These are phyloP conservation scores for Ilex aquifolium DNA, from an alignment of 257 asterid species.

Conservation along the genomic window DNA sequence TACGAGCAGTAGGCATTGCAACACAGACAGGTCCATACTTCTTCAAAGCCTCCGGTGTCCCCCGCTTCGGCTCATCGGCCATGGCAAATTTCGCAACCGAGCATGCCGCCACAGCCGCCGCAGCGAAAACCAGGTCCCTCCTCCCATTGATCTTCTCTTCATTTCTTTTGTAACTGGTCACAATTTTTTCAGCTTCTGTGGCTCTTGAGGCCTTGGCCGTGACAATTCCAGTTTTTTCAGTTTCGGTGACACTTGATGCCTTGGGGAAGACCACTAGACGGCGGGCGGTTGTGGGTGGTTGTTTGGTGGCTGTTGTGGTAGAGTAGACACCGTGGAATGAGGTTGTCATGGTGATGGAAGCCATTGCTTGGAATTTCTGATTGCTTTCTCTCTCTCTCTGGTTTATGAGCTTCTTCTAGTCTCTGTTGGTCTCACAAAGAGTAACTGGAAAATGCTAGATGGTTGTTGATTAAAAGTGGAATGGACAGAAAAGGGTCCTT, in stretches of 20 bases:
- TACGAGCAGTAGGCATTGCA: constrained; percentile 63
- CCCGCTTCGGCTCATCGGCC: constrained; percentile 57
- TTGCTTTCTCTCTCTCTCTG: too few relatives aligned
- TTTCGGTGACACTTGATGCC: constrained; percentile 35
- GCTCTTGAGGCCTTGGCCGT: constrained; percentile 41
- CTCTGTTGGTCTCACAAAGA: neutral
- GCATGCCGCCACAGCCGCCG: constrained; percentile 45
- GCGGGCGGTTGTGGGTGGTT: constrained; percentile 33
- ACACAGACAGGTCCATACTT: constrained; percentile 70
- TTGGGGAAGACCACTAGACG: constrained; percentile 28
- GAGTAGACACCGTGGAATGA: constrained; percentile 40
- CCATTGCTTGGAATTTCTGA: constrained; percentile 23
- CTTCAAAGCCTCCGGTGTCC: constrained; percentile 51
- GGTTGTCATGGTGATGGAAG: constrained; percentile 53
- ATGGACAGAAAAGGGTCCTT: neutral
- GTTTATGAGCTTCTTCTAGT: too few relatives aligned
- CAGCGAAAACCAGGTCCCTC: constrained; percentile 58
- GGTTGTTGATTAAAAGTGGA: constrained; percentile 7
- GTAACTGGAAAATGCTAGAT: neutral
- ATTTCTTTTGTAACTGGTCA: constrained; percentile 2
- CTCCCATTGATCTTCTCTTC: constrained; percentile 36
- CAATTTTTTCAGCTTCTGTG: constrained; percentile 23
- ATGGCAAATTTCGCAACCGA: constrained; percentile 39
- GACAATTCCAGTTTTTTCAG: constrained; percentile 21
- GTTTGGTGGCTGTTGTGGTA: constrained; percentile 25